A percentile compares a stretch with the other conserved stretches of the same genome.
These are phyloP conservation scores for Picochlorum sp. DNA, from an alignment of 139 green algal genomes.

Conservation along the genomic window DNA sequence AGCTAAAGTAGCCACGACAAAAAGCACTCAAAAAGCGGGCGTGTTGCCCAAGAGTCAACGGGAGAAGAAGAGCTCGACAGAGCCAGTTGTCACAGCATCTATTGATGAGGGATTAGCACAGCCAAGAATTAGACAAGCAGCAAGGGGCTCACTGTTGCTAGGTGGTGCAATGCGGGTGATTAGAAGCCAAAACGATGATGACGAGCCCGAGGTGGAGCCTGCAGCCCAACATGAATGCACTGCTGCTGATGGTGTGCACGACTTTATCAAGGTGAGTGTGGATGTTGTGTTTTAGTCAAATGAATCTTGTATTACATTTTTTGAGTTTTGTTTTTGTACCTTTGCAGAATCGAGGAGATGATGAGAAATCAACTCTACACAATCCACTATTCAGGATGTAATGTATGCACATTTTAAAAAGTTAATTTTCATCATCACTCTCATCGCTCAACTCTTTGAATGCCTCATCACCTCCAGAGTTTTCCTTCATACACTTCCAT, in stretches of 20 bases:
- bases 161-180: conserved; percentile 6
- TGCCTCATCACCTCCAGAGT: conserved; percentile 63
- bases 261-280: conserved; percentile 7
- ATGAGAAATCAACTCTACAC: background rate
- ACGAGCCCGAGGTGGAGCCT: background rate
- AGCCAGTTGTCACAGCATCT: background rate
- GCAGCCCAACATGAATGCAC: background rate
- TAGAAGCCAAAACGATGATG: background rate
- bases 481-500: conserved; percentile 59
- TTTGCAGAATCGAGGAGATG: background rate
- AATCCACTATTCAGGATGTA: conserved; percentile 9
- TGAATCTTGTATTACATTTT: background rate
- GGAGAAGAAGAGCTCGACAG: background rate
- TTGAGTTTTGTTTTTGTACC: background rate
- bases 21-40: too few relatives aligned
- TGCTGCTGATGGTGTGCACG: background rate
- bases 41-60: background rate
- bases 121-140: background rate
- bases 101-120: too few relatives aligned
- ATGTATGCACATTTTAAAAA: background rate
- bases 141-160: background rate
- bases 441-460: conserved; percentile 41
- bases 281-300: background rate
- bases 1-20: background rate
- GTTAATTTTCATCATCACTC: conserved; percentile 1